phyloP scores from a whole-genome alignment of 352 stramenopile genomes.

The Stephanocyclus meneghinianus region DNA sequence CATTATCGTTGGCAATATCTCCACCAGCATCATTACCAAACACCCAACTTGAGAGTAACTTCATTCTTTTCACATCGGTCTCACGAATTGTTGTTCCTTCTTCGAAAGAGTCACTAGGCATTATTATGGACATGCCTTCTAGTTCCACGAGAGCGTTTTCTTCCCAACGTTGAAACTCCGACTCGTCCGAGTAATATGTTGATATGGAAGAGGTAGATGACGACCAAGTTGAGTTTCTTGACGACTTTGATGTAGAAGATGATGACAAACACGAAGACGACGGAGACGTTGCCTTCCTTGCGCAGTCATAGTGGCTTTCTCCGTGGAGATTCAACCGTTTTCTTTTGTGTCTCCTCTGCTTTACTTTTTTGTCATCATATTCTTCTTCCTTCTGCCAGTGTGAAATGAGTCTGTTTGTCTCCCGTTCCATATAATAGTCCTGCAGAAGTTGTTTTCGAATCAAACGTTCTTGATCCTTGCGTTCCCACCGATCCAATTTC shows the following conservation, averaged over 20 bases:
- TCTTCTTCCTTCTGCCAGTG: background rate
- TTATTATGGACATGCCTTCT: background rate
- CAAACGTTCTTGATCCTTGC: background rate
- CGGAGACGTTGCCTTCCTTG: background rate
- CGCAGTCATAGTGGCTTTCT: too few species aligned
- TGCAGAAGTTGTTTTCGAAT: constrained; percentile 1
- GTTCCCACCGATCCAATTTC: constrained; percentile 15
- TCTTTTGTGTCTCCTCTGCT: background rate
- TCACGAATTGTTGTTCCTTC: background rate
- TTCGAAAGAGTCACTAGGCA: background rate
- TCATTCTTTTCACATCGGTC: background rate
- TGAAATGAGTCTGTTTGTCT: background rate
- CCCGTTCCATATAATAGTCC: constrained; percentile 17
- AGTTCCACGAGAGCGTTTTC: background rate
- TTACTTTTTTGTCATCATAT: background rate
- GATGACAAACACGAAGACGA: background rate
- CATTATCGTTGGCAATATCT: background rate
- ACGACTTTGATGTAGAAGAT: background rate
- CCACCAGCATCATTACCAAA: background rate
- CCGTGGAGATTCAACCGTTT: background rate
- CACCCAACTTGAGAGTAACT: constrained; percentile 7
- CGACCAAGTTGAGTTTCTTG: background rate
- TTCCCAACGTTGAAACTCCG: constrained; percentile 12
- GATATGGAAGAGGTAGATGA: constrained; percentile 7
- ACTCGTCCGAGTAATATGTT: constrained; percentile 12